Base-by-base conservation (phyloP, 2,329 filamentous ascomycete species). In the Parasarocladium wereldwijsianum region DNA sequence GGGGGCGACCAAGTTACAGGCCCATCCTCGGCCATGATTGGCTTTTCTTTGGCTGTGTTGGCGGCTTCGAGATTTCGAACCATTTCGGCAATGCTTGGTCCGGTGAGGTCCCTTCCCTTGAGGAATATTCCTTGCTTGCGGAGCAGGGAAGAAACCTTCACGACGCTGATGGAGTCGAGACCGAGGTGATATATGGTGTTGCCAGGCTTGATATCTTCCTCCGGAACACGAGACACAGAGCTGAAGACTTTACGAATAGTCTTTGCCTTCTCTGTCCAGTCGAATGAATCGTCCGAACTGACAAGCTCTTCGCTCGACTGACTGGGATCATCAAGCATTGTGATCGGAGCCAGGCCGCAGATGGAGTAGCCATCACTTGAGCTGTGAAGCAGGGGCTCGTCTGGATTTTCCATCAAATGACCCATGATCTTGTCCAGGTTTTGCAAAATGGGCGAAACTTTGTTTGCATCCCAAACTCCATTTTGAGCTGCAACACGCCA, bases 111-210 rank as follows among this genome's bases (percentile, higher is more conserved):
- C 24, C 78, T 75, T 3, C 87, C 78, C 19, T 65, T 64, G 1
- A 93, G 49, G 9, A 55, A 51, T 6, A 93, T 51, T 0, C 62
- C 68, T 24, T 62, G 53, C 39, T 69, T 78, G 24, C 70, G 73
- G 4, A 94, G 57, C 6, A 85, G 58, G 0, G 76, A 67, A 7
- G 75, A 72, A 4, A 85, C 73, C 43, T 90, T 92, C 55, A 94
- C 90, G 2, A 84, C 78, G 38, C 77, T 87, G 49, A 94, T 93
- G 0, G 86, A 94, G 47, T 94, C 86, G 2, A 94, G 68, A 0
- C 86, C 86, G 2, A 94, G 63, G 38, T 90, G 76, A 49, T 90
- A 93, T 9, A 93, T 67, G 0, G 67, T 82, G 29, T 74, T 67
- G 1, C 62, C 57, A 32, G 62, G 63, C 3, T 55, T 51, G 30